These are phyloP conservation scores for Cairneyella variabilis DNA, from an alignment of 495 filamentous ascomycete species.

Conservation along the genomic window DNA sequence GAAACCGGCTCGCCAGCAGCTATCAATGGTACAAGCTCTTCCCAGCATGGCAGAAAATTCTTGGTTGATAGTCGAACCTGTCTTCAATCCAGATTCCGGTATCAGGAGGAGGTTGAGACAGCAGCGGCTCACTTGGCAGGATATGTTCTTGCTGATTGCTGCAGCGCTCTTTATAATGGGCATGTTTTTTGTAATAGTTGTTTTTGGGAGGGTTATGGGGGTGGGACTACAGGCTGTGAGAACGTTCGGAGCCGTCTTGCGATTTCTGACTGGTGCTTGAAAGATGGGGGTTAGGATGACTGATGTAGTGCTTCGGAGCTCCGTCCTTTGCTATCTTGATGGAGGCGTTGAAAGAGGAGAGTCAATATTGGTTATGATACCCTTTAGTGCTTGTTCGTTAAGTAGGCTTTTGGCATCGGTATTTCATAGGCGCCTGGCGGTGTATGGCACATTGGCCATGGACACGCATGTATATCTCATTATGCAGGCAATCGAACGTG, in stretches of 20 bases:
- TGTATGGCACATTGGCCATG: too few species aligned
- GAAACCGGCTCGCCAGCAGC: background rate
- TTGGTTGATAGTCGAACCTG: slow-evolving; percentile 27
- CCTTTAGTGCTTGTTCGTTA: too few species aligned
- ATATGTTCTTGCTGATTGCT: slow-evolving; percentile 21
- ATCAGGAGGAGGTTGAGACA: slow-evolving; percentile 25
- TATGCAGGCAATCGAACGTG: too few species aligned
- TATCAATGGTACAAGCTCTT: slow-evolving; percentile 6
- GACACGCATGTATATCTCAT: too few species aligned
- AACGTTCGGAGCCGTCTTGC: slow-evolving; percentile 10
- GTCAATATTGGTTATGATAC: too few species aligned
- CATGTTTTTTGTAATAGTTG: slow-evolving; percentile 5
- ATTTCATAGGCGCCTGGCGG: too few species aligned
- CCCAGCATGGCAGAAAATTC: slow-evolving; percentile 21
- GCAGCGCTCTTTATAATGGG: slow-evolving; percentile 21
- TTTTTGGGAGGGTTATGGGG: background rate
- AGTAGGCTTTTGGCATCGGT: too few species aligned
- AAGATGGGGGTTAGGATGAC: too few species aligned
- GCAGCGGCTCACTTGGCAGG: slow-evolving; percentile 26
- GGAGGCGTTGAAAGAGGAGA: too few species aligned
- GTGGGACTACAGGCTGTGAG: slow-evolving; percentile 13
- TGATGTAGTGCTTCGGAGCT: too few species aligned
- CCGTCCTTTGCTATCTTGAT: too few species aligned
- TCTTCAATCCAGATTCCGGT: slow-evolving; percentile 27
- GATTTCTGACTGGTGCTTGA: slow-evolving; percentile 1